Conservation (phyloP, 495 filamentous ascomycete genomes). For the Neurospora sp. region DNA sequence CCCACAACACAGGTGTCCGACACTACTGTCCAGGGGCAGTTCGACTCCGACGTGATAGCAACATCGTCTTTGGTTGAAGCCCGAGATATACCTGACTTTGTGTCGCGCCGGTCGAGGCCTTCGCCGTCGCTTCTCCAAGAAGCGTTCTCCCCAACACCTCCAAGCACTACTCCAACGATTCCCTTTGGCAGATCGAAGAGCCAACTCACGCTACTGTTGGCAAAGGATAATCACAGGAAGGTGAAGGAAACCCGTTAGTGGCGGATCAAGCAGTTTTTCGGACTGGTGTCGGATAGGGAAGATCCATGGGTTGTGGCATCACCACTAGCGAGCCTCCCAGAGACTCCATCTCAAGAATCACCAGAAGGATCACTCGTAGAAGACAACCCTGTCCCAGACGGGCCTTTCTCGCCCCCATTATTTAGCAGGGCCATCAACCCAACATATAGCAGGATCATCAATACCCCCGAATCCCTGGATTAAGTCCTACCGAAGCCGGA, state of each 20-base stretch:
- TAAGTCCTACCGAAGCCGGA: neutral
- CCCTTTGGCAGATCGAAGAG: constrained; percentile 39
- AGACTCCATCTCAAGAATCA: neutral
- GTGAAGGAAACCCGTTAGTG: neutral
- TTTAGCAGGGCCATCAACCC: neutral
- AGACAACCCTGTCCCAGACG: neutral
- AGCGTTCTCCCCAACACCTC: constrained; percentile 29
- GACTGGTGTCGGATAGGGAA: neutral
- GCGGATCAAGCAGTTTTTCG: neutral
- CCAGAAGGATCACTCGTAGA: neutral
- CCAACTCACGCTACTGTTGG: constrained; percentile 39
- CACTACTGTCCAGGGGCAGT: constrained; percentile 27
- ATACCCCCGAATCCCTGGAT: neutral
- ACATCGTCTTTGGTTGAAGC: constrained; percentile 9
- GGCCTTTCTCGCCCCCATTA: neutral
- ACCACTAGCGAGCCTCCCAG: neutral
- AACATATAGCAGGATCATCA: neutral
- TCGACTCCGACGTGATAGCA: constrained; percentile 22
- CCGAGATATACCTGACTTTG: constrained; percentile 15
- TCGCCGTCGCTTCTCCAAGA: constrained; percentile 20
- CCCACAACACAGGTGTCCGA: constrained; percentile 23
- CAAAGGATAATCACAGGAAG: constrained; percentile 22
- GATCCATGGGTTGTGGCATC: neutral
- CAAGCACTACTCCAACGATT: constrained; percentile 20
- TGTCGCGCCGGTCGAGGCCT: constrained; percentile 13